Evolutionary conservation across 805 yeast genomes (phyloP).

Genomic region (Saccharomycopsis sp.): DNA sequence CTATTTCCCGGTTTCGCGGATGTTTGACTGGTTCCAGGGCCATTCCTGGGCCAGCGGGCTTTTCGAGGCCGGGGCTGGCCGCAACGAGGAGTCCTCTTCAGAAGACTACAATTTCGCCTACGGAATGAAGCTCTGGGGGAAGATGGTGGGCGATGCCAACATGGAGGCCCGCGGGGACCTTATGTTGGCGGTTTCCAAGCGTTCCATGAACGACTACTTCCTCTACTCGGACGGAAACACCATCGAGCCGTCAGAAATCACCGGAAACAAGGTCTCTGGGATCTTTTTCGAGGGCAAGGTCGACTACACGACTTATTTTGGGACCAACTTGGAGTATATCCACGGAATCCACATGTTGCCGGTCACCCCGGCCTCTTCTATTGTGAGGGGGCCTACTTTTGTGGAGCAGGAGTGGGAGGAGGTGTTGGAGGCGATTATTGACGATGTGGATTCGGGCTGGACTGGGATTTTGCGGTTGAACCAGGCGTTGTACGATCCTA

Average conservation of each 20-base stretch:
- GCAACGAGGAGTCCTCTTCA: conserved; percentile 63
- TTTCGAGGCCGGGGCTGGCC: conserved; percentile 56
- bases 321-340: conserved; percentile 51
- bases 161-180: conserved; percentile 52
- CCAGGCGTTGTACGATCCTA: conserved; percentile 67
- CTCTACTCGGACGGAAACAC: conserved; percentile 41
- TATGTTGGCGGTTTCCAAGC: conserved; percentile 48
- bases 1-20: conserved; percentile 57
- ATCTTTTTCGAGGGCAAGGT: conserved; percentile 66
- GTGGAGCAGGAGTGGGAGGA: conserved; percentile 56
- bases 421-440: conserved; percentile 36
- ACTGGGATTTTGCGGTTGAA: conserved; percentile 59
- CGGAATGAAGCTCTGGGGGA: conserved; percentile 66
- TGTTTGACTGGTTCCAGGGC: conserved; percentile 67
- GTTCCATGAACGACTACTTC: conserved; percentile 52
- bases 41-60: conserved; percentile 75
- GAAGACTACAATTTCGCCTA: conserved; percentile 68
- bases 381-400: conserved; percentile 44
- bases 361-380: conserved; percentile 53
- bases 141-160: conserved; percentile 43
- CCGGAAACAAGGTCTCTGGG: conserved; percentile 58
- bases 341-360: conserved; percentile 82
- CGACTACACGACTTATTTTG: conserved; percentile 69
- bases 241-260: conserved; percentile 44
- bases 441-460: conserved; percentile 52